Percentiles rank a stretch among this genome's conserved stretches.
Evolutionary conservation across 2,329 filamentous ascomycete genomes (phyloP).

Genomic region (Curvularia eragrostidis): DNA sequence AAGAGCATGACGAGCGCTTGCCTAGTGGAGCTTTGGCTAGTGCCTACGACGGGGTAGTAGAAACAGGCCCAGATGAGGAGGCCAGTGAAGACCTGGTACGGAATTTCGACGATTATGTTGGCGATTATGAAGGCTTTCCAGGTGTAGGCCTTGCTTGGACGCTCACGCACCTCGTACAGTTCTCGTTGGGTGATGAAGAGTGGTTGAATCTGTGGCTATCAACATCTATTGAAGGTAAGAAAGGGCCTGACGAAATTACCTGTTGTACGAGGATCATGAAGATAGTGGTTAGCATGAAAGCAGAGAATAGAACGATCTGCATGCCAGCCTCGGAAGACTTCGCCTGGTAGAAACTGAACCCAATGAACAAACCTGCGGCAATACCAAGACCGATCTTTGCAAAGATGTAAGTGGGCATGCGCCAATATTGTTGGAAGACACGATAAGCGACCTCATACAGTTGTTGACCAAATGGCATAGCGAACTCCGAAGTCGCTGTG

Average conservation of each 20-base stretch:
- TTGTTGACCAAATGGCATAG: constrained; percentile 49
- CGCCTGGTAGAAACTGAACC: constrained; percentile 55
- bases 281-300: constrained; percentile 59
- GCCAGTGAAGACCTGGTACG: constrained; percentile 68
- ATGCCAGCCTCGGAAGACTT: constrained; percentile 50
- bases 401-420: constrained; percentile 53
- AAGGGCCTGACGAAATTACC: too few species aligned
- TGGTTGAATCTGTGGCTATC: constrained; percentile 67
- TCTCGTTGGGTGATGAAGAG: constrained; percentile 65
- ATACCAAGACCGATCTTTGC: constrained; percentile 40
- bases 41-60: constrained; percentile 64
- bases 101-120: constrained; percentile 75
- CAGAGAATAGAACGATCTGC: constrained; percentile 56
- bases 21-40: constrained; percentile 54
- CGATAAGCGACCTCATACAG: constrained; percentile 50
- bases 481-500: too few species aligned
- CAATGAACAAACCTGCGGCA: constrained; percentile 42
- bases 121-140: constrained; percentile 76
- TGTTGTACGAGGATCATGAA: constrained; percentile 59
- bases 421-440: constrained; percentile 56
- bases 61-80: constrained; percentile 69
- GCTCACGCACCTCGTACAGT: constrained; percentile 66
- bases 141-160: constrained; percentile 73
- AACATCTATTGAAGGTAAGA: too few species aligned
- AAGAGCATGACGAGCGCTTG: constrained; percentile 67